Percentiles rank a stretch among this genome's conserved stretches.
phyloP scores from a whole-genome alignment of 2,329 filamentous ascomycete genomes.

The Chaetomium olivaceum region DNA sequence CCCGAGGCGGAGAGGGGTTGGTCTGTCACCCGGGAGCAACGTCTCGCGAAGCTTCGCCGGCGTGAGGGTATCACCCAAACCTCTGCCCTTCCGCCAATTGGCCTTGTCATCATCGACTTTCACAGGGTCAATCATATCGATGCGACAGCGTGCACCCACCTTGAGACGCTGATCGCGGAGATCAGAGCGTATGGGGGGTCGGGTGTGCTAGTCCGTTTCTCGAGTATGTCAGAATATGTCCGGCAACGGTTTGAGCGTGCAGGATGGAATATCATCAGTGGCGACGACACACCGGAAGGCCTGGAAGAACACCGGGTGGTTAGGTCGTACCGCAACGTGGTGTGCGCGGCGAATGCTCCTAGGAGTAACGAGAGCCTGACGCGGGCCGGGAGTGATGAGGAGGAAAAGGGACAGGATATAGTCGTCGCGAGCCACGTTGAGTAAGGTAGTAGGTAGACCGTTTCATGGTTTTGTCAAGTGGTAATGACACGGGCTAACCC shows the following conservation, averaged over 20 bases:
- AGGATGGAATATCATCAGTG: slow-evolving; percentile 33
- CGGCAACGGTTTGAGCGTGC: slow-evolving; percentile 43
- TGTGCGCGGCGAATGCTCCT: background rate
- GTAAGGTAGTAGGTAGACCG: background rate
- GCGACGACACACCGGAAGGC: slow-evolving; percentile 33
- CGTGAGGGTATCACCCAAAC: slow-evolving; percentile 40
- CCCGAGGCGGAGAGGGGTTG: slow-evolving; percentile 48
- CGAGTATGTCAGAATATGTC: slow-evolving; percentile 48
- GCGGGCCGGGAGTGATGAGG: background rate
- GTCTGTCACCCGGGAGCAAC: slow-evolving; percentile 54
- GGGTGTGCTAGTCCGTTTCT: slow-evolving; percentile 49
- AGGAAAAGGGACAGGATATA: slow-evolving; percentile 4
- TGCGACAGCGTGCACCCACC: slow-evolving; percentile 51
- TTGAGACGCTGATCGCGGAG: slow-evolving; percentile 51
- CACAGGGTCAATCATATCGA: slow-evolving; percentile 54
- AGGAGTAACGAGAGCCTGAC: background rate
- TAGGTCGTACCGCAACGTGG: background rate
- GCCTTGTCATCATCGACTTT: slow-evolving; percentile 55
- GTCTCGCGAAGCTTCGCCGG: slow-evolving; percentile 48
- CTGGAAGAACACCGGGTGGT: background rate
- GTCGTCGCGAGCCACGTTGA: background rate
- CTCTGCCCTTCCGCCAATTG: slow-evolving; percentile 43
- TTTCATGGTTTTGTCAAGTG: background rate
- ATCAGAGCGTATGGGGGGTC: slow-evolving; percentile 52
- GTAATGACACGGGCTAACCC: background rate